Conservation (phyloP, 2,329 filamentous ascomycete genomes). For the Fusarium sambucinum region DNA sequence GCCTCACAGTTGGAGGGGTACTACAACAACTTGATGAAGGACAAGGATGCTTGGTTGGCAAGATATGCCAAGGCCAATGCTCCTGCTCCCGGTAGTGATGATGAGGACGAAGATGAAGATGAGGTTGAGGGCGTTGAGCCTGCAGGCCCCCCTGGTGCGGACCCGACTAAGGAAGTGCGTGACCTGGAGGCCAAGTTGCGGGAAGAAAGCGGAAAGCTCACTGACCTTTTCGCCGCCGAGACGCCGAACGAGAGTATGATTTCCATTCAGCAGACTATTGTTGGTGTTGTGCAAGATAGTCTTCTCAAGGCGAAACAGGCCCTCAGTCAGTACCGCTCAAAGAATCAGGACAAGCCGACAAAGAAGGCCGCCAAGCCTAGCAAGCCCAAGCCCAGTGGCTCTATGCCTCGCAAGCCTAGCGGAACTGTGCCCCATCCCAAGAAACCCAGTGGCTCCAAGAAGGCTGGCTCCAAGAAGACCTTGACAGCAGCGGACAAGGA, state of each 20-base stretch:
- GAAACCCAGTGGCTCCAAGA: slow-evolving; percentile 58
- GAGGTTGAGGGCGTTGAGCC: slow-evolving; percentile 68
- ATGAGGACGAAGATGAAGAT: slow-evolving; percentile 73
- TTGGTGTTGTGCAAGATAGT: slow-evolving; percentile 75
- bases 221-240: slow-evolving; percentile 63
- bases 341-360: slow-evolving; percentile 67
- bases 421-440: slow-evolving; percentile 51
- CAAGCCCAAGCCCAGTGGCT: slow-evolving; percentile 63
- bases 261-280: slow-evolving; percentile 69
- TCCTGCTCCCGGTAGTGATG: slow-evolving; percentile 74
- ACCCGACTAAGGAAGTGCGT: slow-evolving; percentile 60
- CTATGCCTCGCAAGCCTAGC: slow-evolving; percentile 59
- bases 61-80: slow-evolving; percentile 72
- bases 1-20: slow-evolving; percentile 80
- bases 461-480: slow-evolving; percentile 60
- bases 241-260: slow-evolving; percentile 65
- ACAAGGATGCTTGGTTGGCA: slow-evolving; percentile 85
- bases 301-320: slow-evolving; percentile 79
- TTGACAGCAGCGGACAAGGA: slow-evolving; percentile 88
- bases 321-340: slow-evolving; percentile 63
- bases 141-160: slow-evolving; percentile 57
- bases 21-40: slow-evolving; percentile 80
- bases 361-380: slow-evolving; percentile 67
- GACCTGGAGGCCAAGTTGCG: slow-evolving; percentile 64
- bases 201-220: slow-evolving; percentile 71